phyloP scores from a whole-genome alignment of 2,329 filamentous ascomycete species.

The Metarhizium robertsii region DNA sequence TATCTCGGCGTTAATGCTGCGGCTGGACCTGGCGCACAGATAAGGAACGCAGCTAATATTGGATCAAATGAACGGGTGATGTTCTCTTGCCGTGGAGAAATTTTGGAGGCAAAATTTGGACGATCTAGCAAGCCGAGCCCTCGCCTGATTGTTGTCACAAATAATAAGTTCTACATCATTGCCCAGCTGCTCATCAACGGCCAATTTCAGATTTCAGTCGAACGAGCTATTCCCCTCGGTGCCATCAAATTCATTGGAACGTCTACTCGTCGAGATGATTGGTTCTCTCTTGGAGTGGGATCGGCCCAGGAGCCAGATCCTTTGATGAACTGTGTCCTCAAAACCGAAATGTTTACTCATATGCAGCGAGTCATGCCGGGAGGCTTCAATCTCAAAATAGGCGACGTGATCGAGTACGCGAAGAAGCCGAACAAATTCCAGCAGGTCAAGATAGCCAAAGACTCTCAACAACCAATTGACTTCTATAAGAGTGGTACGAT shows the following conservation, averaged over 20 bases:
- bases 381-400: constrained; percentile 72
- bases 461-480: constrained; percentile 67
- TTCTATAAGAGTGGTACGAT: constrained; percentile 90
- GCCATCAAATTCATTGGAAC: constrained; percentile 80
- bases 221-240: constrained; percentile 73
- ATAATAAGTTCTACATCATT: constrained; percentile 80
- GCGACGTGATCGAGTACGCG: constrained; percentile 83
- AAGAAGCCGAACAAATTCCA: constrained; percentile 96
- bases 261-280: constrained; percentile 83
- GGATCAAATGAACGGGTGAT: constrained; percentile 63
- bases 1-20: constrained; percentile 82
- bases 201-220: constrained; percentile 70
- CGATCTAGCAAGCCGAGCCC: constrained; percentile 90
- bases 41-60: constrained; percentile 67
- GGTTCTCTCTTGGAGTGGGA: constrained; percentile 89
- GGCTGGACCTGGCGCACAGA: constrained; percentile 69
- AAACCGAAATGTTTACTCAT: constrained; percentile 95
- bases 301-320: constrained; percentile 88
- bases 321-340: constrained; percentile 86
- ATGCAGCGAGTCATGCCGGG: constrained; percentile 72
- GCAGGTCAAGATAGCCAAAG: constrained; percentile 81
- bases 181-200: constrained; percentile 75
- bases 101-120: constrained; percentile 89
- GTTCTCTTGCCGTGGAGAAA: constrained; percentile 86
- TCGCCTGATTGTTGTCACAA: constrained; percentile 75